These are phyloP conservation scores for Daldinia concentrica DNA, from an alignment of 495 filamentous ascomycete species.

Conservation along the genomic window DNA sequence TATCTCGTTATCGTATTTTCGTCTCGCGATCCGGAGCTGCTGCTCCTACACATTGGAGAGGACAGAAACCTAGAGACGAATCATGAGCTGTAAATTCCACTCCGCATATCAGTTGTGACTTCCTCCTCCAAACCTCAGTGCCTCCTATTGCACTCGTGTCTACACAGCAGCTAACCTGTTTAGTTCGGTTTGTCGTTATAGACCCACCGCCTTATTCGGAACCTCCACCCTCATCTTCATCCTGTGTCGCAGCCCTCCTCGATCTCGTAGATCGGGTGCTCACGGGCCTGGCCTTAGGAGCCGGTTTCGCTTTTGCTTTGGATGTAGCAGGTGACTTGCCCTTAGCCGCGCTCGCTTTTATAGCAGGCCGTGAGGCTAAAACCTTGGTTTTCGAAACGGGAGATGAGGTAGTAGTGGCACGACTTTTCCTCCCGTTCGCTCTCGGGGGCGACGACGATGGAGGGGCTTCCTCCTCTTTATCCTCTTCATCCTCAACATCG, in stretches of 20 bases:
- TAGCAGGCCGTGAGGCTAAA: slow-evolving; percentile 39
- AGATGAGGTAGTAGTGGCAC: slow-evolving; percentile 26
- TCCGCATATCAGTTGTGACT: neutral
- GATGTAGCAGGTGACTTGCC: slow-evolving; percentile 36
- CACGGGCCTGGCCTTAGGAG: slow-evolving; percentile 31
- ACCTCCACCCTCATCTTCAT: slow-evolving; percentile 34
- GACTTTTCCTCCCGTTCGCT: slow-evolving; percentile 38
- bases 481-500: slow-evolving; percentile 38
- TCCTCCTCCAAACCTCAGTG: neutral
- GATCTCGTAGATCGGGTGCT: slow-evolving; percentile 45
- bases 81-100: slow-evolving; percentile 4
- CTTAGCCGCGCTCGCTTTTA: slow-evolving; percentile 35
- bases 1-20: slow-evolving; percentile 27
- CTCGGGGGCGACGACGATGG: slow-evolving; percentile 32
- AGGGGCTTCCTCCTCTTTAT: slow-evolving; percentile 38
- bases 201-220: slow-evolving; percentile 21
- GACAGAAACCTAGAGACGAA: neutral
- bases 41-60: neutral
- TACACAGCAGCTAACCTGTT: neutral
- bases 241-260: slow-evolving; percentile 37
- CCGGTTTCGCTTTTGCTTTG: slow-evolving; percentile 39
- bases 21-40: neutral
- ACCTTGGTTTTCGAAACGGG: slow-evolving; percentile 30
- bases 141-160: neutral
- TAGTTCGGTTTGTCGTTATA: neutral